Evolutionary conservation across 768 basidiomycete species (phyloP).

Genomic region (Lactifluus rugatus): DNA sequence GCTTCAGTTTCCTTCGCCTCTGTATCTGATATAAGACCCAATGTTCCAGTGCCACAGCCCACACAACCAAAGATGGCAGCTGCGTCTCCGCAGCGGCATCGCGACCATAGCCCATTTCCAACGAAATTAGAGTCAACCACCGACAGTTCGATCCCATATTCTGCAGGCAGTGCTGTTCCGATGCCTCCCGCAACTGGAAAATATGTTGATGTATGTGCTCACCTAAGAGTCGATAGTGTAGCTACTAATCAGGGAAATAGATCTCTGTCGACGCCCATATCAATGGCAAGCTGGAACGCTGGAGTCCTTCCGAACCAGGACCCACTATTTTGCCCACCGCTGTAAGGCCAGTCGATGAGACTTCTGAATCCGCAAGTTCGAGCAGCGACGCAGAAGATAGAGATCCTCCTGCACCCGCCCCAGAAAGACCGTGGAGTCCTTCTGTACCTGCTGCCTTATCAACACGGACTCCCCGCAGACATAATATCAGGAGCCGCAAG

Average conservation of each 20-base stretch:
- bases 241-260: not conserved
- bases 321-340: not conserved
- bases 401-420: not conserved
- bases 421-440: constrained; percentile 17
- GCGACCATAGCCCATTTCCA: constrained; percentile 44
- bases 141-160: constrained; percentile 29
- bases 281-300: constrained; percentile 1
- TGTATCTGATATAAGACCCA: not conserved
- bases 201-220: constrained; percentile 12
- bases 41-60: not conserved
- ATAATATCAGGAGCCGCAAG: not conserved
- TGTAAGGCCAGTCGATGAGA: not conserved
- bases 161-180: constrained; percentile 1
- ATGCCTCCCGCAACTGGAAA: constrained; percentile 4
- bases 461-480: constrained; percentile 4
- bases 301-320: constrained; percentile 13
- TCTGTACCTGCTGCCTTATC: constrained; percentile 15
- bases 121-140: constrained; percentile 50
- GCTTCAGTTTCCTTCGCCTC: not conserved
- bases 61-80: not conserved
- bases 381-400: not conserved
- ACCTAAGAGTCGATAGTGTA: not conserved
- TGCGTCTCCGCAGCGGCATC: constrained; percentile 15
- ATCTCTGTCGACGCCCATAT: not conserved
- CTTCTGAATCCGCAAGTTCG: constrained; percentile 2